Percentiles rank a stretch among this genome's conserved stretches.
phyloP scores from a whole-genome alignment of 2,329 filamentous ascomycete species.

The Exserohilum turcica region DNA sequence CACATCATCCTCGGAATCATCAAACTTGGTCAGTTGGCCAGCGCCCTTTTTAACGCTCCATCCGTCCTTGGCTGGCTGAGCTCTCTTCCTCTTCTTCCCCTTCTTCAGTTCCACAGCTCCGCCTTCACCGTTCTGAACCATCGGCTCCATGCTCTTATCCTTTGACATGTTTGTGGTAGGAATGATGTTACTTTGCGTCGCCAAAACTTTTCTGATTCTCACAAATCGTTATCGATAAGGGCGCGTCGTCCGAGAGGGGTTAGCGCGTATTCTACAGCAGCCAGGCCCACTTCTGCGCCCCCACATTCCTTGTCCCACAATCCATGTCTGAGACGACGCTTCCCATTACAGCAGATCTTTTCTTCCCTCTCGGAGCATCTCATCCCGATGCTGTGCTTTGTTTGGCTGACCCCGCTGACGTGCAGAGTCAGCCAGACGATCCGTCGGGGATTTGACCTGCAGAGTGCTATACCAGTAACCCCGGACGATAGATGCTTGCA shows the following conservation, averaged over 20 bases:
- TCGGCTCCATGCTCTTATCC: slow-evolving; percentile 9
- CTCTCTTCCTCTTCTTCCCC: slow-evolving; percentile 43
- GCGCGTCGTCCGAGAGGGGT: background rate
- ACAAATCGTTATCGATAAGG: slow-evolving; percentile 34
- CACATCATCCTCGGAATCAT: slow-evolving; percentile 14
- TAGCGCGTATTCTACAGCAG: background rate
- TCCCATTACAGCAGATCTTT: background rate
- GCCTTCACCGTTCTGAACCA: background rate
- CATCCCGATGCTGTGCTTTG: slow-evolving; percentile 13
- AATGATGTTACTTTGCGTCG: slow-evolving; percentile 2
- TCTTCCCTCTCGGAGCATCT: slow-evolving; percentile 16
- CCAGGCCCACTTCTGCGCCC: slow-evolving; percentile 1
- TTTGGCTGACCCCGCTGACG: slow-evolving; percentile 29
- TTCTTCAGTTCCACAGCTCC: slow-evolving; percentile 17
- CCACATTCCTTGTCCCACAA: background rate
- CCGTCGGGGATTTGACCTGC: slow-evolving; percentile 34
- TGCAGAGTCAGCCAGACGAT: slow-evolving; percentile 21
- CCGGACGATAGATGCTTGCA: slow-evolving; percentile 8
- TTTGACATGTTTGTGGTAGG: slow-evolving; percentile 22
- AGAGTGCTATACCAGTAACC: slow-evolving; percentile 12
- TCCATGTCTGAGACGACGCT: background rate
- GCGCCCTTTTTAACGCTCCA: slow-evolving; percentile 18
- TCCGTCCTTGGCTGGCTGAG: slow-evolving; percentile 15
- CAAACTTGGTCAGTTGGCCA: slow-evolving; percentile 24
- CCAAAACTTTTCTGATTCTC: slow-evolving; percentile 25